phyloP scores from a whole-genome alignment of 805 yeast genomes.

The Pachysolen tannophilus region DNA sequence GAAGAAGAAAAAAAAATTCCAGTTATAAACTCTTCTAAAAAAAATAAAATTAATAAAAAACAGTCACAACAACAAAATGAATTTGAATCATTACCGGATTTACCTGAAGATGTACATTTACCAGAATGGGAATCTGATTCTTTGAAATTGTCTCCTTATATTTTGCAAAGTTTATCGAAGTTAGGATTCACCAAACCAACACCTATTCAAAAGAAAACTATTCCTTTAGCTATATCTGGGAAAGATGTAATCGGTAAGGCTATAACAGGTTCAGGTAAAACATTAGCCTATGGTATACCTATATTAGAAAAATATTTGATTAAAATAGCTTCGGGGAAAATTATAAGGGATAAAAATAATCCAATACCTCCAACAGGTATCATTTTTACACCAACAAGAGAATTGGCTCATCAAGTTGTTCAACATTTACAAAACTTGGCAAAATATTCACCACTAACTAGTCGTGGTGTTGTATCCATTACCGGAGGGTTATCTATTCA shows the following conservation, averaged over 20 bases:
- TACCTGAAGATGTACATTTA: conserved; percentile 30
- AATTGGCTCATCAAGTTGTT: conserved; percentile 88
- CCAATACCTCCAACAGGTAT: conserved; percentile 56
- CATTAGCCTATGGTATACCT: conserved; percentile 92
- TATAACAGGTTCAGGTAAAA: conserved; percentile 96
- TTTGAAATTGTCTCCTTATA: conserved; percentile 40
- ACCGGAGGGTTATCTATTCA: conserved; percentile 96
- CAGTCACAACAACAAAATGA: conserved; percentile 21
- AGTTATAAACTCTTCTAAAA: conserved; percentile 3
- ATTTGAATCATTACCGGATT: conserved; percentile 6
- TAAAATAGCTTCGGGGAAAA: conserved; percentile 9
- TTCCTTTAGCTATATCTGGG: conserved; percentile 68
- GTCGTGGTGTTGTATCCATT: conserved; percentile 58
- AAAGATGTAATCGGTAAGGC: conserved; percentile 92
- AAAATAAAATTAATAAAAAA: conserved; percentile 7
- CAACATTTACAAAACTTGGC: conserved; percentile 61
- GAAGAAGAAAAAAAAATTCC: conserved; percentile 8
- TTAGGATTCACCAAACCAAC: conserved; percentile 68
- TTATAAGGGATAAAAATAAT: conserved; percentile 12
- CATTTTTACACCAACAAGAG: conserved; percentile 93
- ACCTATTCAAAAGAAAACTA: conserved; percentile 67
- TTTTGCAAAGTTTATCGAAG: conserved; percentile 52
- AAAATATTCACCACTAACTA: conserved; percentile 41
- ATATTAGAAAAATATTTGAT: conserved; percentile 59
- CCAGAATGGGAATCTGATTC: conserved; percentile 55